Evolutionary conservation across 106 monocot species (phyloP), one percentile per base, ranked within the genome.

Genomic region (Apostasia shenzhenica): DNA sequence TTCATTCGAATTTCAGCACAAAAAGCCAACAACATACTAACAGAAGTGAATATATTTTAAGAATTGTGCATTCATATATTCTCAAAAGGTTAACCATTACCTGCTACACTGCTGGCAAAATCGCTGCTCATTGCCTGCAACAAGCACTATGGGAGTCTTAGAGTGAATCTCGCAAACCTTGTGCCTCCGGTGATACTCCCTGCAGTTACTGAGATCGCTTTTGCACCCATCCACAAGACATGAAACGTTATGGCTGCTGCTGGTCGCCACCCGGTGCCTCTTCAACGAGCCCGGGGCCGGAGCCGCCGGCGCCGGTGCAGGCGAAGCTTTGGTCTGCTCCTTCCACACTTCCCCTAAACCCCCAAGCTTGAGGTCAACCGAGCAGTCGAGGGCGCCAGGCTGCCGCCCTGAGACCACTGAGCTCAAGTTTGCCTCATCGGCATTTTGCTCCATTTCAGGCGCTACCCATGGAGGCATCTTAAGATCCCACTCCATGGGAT

Each of bases 21-120:
- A 26, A 26, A 26, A 26, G 26, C 26, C 26, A 26, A 26, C 26
- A 26, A 26, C 26, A 26, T 26, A 26, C 26, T 26, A 26, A 26
- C 26, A 26, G 26, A 26, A 26, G 26, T 26, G 26, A 0, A 26
- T 26, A 26, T 26, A 26, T 26, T 26, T 26, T 26, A 26, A 26
- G 26, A 26, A 26, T 26, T 26, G 26, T 26, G 26, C 26, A 26
- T 26, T 26, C 26, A 26, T 0, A 26, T 26, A 26, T 26, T 26
- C 26, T 26, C 1, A 14, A 2, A 2, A 12, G 4, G 42, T 5
- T 13, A 41, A 53, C 9, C 45, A 59, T 70, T 81, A 88, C 89
- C 89, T 85, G 77, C 89, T 89, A 49, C 89, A 89, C 76, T 89
- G 89, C 72, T 89, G 89, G 80, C 89, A 89, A 70, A 89, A 89